Percentiles rank a stretch among this genome's conserved stretches.
These are phyloP conservation scores for Gigaspora rosea DNA, from an alignment of 192 early-diverging fungal species.

Conservation along the genomic window DNA sequence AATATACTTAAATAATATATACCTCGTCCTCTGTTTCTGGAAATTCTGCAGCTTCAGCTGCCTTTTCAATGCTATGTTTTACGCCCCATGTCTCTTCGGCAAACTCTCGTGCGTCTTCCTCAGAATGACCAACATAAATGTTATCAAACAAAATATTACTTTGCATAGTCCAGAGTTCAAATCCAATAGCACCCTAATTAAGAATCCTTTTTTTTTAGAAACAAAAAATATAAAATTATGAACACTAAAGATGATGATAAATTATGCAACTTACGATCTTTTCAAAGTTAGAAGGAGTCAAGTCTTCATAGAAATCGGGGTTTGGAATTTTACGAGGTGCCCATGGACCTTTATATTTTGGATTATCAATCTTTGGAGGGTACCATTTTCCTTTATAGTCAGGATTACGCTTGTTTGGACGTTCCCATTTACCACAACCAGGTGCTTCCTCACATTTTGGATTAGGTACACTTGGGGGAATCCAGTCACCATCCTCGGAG, in stretches of 20 bases:
- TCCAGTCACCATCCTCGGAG: conserved; percentile 93
- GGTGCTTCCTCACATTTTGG: conserved; percentile 72
- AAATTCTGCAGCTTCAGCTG: conserved; percentile 52
- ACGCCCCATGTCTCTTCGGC: conserved; percentile 77
- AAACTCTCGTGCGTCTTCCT: conserved; percentile 66
- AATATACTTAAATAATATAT: not conserved
- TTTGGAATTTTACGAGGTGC: conserved; percentile 82
- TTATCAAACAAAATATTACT: conserved; percentile 87
- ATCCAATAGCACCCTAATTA: conserved; percentile 69
- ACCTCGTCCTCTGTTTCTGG: conserved; percentile 28
- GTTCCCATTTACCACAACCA: conserved; percentile 81
- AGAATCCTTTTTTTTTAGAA: not conserved
- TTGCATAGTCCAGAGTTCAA: conserved; percentile 96
- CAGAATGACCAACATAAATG: conserved; percentile 82
- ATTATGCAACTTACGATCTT: conserved; percentile 59
- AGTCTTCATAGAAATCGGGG: conserved; percentile 84
- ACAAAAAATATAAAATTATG: not conserved
- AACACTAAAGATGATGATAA: not conserved
- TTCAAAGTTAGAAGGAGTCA: conserved; percentile 72
- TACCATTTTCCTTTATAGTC: conserved; percentile 90
- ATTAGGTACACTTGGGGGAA: conserved; percentile 73
- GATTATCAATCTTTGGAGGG: conserved; percentile 85
- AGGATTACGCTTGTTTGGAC: conserved; percentile 82
- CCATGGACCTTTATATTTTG: conserved; percentile 92
- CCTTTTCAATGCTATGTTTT: conserved; percentile 73